These are phyloP conservation scores for Myxozyma neglecta DNA, from an alignment of 805 yeast genomes.

Conservation along the genomic window DNA sequence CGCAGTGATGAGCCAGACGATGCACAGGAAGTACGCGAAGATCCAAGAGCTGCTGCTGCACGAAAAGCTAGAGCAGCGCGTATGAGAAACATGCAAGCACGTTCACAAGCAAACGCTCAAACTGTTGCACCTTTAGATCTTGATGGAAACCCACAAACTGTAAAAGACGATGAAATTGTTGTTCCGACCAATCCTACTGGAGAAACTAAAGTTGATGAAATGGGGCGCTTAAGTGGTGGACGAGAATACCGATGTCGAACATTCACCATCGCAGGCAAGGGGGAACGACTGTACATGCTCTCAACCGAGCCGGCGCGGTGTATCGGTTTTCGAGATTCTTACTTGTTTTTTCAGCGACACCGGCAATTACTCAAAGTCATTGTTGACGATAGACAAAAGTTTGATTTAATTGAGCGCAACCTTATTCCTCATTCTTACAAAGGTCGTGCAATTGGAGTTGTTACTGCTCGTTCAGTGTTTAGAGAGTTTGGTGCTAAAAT, in stretches of 20 bases:
- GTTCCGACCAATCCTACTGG: slow-evolving; percentile 79
- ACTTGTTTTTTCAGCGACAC: slow-evolving; percentile 84
- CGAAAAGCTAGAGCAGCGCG: slow-evolving; percentile 30
- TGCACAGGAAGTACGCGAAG: slow-evolving; percentile 24
- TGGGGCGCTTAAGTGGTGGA: slow-evolving; percentile 70
- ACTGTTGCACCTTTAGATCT: slow-evolving; percentile 57
- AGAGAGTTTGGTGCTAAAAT: slow-evolving; percentile 90
- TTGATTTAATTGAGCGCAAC: slow-evolving; percentile 75
- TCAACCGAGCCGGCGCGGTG: slow-evolving; percentile 95
- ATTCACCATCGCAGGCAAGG: slow-evolving; percentile 52
- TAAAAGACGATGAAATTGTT: slow-evolving; percentile 74
- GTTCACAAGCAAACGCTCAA: slow-evolving; percentile 41
- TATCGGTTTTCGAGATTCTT: slow-evolving; percentile 91
- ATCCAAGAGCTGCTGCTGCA: slow-evolving; percentile 31
- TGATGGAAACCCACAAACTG: slow-evolving; percentile 63
- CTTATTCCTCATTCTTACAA: slow-evolving; percentile 86
- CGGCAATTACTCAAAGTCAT: slow-evolving; percentile 70
- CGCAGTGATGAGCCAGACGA: slow-evolving; percentile 7
- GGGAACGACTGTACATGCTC: slow-evolving; percentile 77
- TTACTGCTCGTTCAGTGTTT: slow-evolving; percentile 85
- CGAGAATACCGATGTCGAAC: slow-evolving; percentile 64
- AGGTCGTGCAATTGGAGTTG: slow-evolving; percentile 84
- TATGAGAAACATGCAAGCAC: slow-evolving; percentile 21
- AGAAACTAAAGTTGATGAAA: slow-evolving; percentile 63
- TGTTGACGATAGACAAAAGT: slow-evolving; percentile 73